A percentile compares a stretch with the other conserved stretches of the same genome.
Conservation (phyloP, 1,284 basidiomycete species). For the Dichomitus squalens region DNA sequence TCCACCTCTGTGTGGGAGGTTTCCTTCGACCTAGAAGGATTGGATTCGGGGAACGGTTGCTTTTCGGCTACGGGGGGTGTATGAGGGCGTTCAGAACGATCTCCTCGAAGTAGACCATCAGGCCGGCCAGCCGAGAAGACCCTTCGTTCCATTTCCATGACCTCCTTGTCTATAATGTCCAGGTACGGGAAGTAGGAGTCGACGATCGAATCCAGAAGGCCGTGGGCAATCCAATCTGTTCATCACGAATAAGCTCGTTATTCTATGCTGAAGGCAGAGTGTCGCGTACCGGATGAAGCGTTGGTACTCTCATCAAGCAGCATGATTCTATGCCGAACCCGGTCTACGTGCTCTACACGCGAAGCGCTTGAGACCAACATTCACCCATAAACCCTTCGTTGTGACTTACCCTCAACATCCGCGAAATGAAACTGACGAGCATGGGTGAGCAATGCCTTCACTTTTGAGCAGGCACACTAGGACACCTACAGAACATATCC, state of each 20-base stretch:
- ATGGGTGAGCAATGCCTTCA: background rate
- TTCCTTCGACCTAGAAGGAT: constrained; percentile 1
- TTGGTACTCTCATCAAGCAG: constrained; percentile 58
- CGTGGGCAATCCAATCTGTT: constrained; percentile 94
- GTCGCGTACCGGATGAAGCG: constrained; percentile 67
- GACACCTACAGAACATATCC: constrained; percentile 80
- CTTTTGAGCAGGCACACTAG: background rate
- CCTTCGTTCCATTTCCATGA: constrained; percentile 76
- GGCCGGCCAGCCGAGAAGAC: constrained; percentile 47
- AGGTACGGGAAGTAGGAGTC: constrained; percentile 93
- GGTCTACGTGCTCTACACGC: constrained; percentile 75
- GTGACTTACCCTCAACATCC: constrained; percentile 68
- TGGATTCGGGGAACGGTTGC: constrained; percentile 1
- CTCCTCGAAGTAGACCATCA: constrained; percentile 1
- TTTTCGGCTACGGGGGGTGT: background rate
- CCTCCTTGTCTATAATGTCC: constrained; percentile 83
- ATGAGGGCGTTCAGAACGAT: background rate
- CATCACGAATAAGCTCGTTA: background rate
- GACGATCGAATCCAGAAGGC: constrained; percentile 90
- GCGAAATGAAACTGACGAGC: constrained; percentile 84
- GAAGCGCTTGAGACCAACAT: too few relatives aligned
- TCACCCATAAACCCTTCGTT: background rate
- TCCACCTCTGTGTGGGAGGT: background rate
- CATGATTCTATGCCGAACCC: constrained; percentile 74
- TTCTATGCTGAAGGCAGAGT: background rate